Conservation (phyloP, 805 yeast species). For the Candida broadrunensis region DNA sequence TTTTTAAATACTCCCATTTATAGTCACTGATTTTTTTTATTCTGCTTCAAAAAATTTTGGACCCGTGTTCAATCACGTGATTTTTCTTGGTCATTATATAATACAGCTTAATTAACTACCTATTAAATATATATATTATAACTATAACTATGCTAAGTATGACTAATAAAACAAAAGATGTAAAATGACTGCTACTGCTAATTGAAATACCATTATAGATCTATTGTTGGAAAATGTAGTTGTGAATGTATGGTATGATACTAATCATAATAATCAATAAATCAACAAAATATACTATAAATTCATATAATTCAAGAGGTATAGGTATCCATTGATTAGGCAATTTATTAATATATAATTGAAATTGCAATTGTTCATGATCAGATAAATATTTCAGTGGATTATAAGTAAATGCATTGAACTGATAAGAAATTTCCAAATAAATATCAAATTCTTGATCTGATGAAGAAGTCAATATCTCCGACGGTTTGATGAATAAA, state of each 20-base stretch:
- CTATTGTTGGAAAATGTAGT: too few relatives aligned
- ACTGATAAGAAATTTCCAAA: conserved; percentile 17
- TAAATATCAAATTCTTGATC: conserved; percentile 18
- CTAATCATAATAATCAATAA: conserved; percentile 13
- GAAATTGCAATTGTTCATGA: conserved; percentile 14
- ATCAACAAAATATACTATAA: conserved; percentile 25
- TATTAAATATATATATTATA: too few relatives aligned
- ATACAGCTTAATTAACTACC: too few relatives aligned
- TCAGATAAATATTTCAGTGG: conserved; percentile 4
- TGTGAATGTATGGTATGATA: conserved; percentile 7
- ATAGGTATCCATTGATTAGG: conserved; percentile 27
- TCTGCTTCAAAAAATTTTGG: too few relatives aligned
- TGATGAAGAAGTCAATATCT: conserved; percentile 3
- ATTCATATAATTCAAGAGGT: conserved; percentile 29
- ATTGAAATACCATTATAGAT: too few relatives aligned
- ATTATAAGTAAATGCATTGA: conserved; percentile 19
- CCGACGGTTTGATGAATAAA: conserved; percentile 15
- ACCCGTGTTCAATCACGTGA: too few relatives aligned
- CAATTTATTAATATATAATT: conserved; percentile 23
- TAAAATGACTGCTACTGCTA: too few relatives aligned
- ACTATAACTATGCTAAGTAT: too few relatives aligned
- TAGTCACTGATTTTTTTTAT: too few relatives aligned
- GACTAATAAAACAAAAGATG: too few relatives aligned
- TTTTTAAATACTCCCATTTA: too few relatives aligned
- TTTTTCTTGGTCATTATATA: too few relatives aligned